Conservation (phyloP, 768 basidiomycete genomes). For the Macrolepiota dolichaula region DNA sequence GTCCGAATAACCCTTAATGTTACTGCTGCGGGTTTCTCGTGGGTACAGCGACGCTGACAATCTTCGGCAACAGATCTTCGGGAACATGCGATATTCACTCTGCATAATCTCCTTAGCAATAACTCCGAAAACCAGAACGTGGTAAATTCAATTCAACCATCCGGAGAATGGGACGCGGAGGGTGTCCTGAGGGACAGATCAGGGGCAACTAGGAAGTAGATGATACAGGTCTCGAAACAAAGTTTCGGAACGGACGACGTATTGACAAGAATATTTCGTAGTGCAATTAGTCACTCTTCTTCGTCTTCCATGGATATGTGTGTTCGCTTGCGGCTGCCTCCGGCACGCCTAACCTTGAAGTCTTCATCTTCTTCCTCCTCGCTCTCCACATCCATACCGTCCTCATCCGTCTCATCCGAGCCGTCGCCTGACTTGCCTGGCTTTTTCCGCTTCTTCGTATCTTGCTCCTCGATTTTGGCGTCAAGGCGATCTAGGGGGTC, state of each 20-base stretch:
- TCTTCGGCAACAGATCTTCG: constrained; percentile 61
- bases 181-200: constrained; percentile 45
- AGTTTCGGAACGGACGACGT: not conserved
- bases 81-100: constrained; percentile 86
- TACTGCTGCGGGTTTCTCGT: constrained; percentile 7
- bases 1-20: constrained; percentile 10
- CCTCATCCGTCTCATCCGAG: constrained; percentile 24
- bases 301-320: constrained; percentile 61
- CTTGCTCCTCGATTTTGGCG: constrained; percentile 59
- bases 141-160: constrained; percentile 69
- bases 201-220: constrained; percentile 28
- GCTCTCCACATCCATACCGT: constrained; percentile 72
- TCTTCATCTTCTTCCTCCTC: constrained; percentile 75
- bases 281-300: constrained; percentile 41
- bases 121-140: constrained; percentile 81
- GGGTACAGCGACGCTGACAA: constrained; percentile 2
- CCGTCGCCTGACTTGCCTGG: constrained; percentile 22
- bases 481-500: constrained; percentile 71
- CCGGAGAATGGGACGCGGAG: constrained; percentile 53
- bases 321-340: constrained; percentile 50
- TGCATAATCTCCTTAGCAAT: constrained; percentile 72
- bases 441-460: constrained; percentile 40
- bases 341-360: constrained; percentile 55
- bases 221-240: constrained; percentile 7
- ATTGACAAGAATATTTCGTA: constrained; percentile 13